Evolutionary conservation across 768 basidiomycete species (phyloP).

Genomic region (Daedalea quercina): DNA sequence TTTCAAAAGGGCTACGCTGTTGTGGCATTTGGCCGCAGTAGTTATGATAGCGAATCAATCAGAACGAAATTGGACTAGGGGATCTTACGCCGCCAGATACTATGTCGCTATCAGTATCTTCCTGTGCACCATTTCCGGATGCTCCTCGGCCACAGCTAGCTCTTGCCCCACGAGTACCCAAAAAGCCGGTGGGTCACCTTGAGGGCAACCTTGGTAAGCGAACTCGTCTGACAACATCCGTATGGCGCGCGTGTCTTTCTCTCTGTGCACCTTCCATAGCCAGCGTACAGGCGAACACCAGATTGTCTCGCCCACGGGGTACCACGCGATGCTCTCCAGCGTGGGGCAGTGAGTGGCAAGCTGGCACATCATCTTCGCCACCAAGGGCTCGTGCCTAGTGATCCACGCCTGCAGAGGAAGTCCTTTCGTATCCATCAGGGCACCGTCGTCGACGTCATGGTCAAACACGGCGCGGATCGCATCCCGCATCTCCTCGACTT

Average conservation of each 20-base stretch:
- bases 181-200: neutral
- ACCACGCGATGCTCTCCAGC: slow-evolving; percentile 13
- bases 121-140: neutral
- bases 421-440: no score
- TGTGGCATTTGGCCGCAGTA: no score
- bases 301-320: neutral
- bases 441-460: no score
- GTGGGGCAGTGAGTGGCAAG: slow-evolving; percentile 7
- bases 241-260: neutral
- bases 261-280: slow-evolving; percentile 9
- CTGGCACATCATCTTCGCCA: neutral
- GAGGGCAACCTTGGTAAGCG: neutral
- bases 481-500: no score
- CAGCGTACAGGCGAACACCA: neutral
- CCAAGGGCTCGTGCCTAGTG: neutral
- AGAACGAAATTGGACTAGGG: no score
- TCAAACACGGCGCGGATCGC: no score
- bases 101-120: no score
- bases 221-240: neutral
- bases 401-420: neutral
- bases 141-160: neutral
- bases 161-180: slow-evolving; percentile 7
- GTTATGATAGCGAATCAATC: no score
- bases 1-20: no score
- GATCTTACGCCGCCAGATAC: no score